A percentile compares a stretch with the other conserved stretches of the same genome.
phyloP scores from a whole-genome alignment of 768 basidiomycete species.

The Amanita exitialis region DNA sequence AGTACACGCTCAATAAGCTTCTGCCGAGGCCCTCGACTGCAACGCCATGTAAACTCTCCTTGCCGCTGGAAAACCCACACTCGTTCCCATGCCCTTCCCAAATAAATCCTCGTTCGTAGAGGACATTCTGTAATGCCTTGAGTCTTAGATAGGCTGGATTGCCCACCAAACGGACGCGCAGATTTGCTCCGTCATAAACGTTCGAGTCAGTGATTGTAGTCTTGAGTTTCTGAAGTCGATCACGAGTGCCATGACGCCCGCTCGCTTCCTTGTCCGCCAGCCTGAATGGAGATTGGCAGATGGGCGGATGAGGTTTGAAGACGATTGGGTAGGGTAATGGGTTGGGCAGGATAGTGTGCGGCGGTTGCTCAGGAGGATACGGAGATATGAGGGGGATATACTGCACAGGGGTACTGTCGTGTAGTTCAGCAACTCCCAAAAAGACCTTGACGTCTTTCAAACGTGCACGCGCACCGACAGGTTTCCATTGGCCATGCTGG shows the following conservation, averaged over 20 bases:
- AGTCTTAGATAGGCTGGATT: conserved; percentile 53
- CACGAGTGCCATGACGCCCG: background rate
- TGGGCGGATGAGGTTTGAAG: conserved; percentile 13
- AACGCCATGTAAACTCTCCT: conserved; percentile 47
- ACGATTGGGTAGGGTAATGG: conserved; percentile 21
- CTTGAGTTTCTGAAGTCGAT: background rate
- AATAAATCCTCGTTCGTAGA: conserved; percentile 29
- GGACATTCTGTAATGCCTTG: conserved; percentile 50
- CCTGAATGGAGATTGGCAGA: conserved; percentile 3
- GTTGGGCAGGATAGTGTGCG: conserved; percentile 20
- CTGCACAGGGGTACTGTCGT: conserved; percentile 15
- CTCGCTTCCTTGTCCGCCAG: background rate
- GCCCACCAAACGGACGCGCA: conserved; percentile 43
- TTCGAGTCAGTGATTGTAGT: background rate
- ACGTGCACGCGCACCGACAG: conserved; percentile 33
- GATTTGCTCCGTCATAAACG: background rate
- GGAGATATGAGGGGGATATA: conserved; percentile 31
- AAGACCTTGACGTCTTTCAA: conserved; percentile 33
- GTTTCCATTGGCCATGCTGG: conserved; percentile 10
- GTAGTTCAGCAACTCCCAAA: conserved; percentile 14
- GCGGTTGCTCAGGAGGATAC: conserved; percentile 11
- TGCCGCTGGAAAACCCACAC: conserved; percentile 41
- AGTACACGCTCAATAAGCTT: conserved; percentile 29
- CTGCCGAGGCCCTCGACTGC: conserved; percentile 54
- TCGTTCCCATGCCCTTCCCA: conserved; percentile 42